A percentile compares a stretch with the other conserved stretches of the same genome.
These are phyloP conservation scores for Thymus mandschuricus DNA, from an alignment of 257 asterid species.

Conservation along the genomic window DNA sequence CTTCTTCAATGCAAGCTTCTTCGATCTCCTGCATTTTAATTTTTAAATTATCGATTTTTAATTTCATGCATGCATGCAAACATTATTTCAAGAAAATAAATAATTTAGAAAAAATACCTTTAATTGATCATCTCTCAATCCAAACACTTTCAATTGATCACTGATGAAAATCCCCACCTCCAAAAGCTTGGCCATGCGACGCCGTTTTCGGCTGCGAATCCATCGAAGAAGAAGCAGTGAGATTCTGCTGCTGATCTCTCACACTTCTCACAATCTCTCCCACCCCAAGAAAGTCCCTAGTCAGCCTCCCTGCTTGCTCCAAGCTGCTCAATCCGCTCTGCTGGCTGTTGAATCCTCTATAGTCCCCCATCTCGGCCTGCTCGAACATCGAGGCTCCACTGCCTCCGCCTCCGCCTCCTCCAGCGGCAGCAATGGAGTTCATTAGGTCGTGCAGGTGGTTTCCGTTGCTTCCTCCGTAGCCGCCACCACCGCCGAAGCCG, in stretches of 20 bases:
- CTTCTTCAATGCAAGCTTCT: constrained; percentile 15
- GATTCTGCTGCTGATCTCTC: constrained; percentile 47
- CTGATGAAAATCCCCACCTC: constrained; percentile 49
- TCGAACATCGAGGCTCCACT: constrained; percentile 39
- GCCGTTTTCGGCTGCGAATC: constrained; percentile 50
- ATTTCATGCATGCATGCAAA: neutral
- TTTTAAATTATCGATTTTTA: neutral
- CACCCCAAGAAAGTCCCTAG: constrained; percentile 88
- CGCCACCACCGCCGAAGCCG: constrained; percentile 26
- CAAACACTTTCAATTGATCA: constrained; percentile 28
- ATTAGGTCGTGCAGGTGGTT: constrained; percentile 53
- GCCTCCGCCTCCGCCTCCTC: constrained; percentile 30
- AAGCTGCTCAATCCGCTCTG: constrained; percentile 39
- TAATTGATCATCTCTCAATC: neutral
- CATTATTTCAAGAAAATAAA: no score
- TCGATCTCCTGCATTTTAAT: constrained; percentile 24
- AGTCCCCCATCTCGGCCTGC: constrained; percentile 37
- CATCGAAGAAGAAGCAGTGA: constrained; percentile 29
- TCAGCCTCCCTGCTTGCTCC: constrained; percentile 48
- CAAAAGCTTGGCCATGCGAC: constrained; percentile 46
- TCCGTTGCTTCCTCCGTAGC: constrained; percentile 30
- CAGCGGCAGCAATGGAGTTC: constrained; percentile 33
- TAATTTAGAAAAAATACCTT: neutral
- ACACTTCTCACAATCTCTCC: constrained; percentile 67
- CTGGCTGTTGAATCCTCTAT: constrained; percentile 33